Evolutionary conservation across 306 rosid species (phyloP).

Genomic region (Vigna hirtella): DNA sequence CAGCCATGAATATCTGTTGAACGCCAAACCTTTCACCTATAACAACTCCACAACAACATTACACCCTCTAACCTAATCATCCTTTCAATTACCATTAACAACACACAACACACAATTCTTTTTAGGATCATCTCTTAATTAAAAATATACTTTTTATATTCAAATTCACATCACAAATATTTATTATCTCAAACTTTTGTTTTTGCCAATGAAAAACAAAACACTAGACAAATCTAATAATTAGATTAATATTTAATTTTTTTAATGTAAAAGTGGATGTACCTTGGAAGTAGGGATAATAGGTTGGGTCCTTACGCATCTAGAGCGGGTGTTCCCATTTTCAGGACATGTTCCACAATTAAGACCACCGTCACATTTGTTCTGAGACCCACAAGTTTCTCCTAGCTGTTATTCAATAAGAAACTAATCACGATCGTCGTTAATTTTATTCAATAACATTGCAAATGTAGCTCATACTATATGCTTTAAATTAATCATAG

Average conservation of each 20-base stretch:
- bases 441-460: background rate
- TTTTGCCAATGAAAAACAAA: too few relatives aligned
- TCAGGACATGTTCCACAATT: constrained; percentile 62
- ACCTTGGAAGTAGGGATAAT: constrained; percentile 66
- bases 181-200: too few relatives aligned
- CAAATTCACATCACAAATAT: too few relatives aligned
- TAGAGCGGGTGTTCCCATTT: constrained; percentile 77
- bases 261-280: too few relatives aligned
- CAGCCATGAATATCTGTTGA: constrained; percentile 75
- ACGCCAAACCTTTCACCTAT: constrained; percentile 72
- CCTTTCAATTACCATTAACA: too few relatives aligned
- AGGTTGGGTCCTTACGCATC: constrained; percentile 74
- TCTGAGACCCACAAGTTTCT: constrained; percentile 67
- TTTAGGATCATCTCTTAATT: too few relatives aligned
- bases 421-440: background rate
- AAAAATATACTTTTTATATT: too few relatives aligned
- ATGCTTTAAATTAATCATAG: background rate
- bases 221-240: too few relatives aligned
- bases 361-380: constrained; percentile 65
- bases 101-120: too few relatives aligned
- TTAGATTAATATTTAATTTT: too few relatives aligned
- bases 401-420: constrained; percentile 57
- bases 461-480: background rate
- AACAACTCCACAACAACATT: background rate
- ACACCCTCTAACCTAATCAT: background rate